Percentiles rank a stretch among this genome's conserved stretches.
These are phyloP conservation scores for Echium plantagineum DNA, from an alignment of 257 asterid species.

Conservation along the genomic window DNA sequence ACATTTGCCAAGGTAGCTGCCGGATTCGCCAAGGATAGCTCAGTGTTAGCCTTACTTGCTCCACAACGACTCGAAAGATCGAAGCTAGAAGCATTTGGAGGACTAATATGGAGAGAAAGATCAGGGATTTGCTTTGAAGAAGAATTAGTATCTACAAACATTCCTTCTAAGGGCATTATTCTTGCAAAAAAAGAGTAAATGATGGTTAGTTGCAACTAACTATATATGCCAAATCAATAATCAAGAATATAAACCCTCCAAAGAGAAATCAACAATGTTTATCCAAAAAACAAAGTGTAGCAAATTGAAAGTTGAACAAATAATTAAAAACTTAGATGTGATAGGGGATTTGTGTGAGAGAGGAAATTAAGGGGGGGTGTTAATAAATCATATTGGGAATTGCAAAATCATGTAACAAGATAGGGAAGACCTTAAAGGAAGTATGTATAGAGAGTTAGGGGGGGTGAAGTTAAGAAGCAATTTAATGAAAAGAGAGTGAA, in stretches of 20 bases:
- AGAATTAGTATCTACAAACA: slow-evolving; percentile 36
- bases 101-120: slow-evolving; percentile 83
- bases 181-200: neutral
- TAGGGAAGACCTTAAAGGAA: slow-evolving; percentile 7
- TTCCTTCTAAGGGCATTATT: slow-evolving; percentile 57
- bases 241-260: neutral
- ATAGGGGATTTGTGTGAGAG: neutral
- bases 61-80: slow-evolving; percentile 17
- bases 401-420: neutral
- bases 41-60: slow-evolving; percentile 26
- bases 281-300: no score
- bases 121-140: slow-evolving; percentile 42
- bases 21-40: slow-evolving; percentile 65
- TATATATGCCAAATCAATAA: neutral
- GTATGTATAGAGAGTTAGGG: slow-evolving; percentile 2
- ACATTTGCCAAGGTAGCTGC: neutral
- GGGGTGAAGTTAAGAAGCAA: neutral
- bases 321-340: neutral
- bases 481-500: neutral
- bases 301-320: neutral
- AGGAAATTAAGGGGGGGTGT: slow-evolving; percentile 33
- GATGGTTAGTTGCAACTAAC: neutral
- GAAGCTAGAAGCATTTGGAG: slow-evolving; percentile 32
- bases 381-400: slow-evolving; percentile 24
- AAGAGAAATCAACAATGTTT: neutral